Evolutionary conservation across 176 grass and related monocot species (phyloP).

Genomic region (Cenchrus americanus): DNA sequence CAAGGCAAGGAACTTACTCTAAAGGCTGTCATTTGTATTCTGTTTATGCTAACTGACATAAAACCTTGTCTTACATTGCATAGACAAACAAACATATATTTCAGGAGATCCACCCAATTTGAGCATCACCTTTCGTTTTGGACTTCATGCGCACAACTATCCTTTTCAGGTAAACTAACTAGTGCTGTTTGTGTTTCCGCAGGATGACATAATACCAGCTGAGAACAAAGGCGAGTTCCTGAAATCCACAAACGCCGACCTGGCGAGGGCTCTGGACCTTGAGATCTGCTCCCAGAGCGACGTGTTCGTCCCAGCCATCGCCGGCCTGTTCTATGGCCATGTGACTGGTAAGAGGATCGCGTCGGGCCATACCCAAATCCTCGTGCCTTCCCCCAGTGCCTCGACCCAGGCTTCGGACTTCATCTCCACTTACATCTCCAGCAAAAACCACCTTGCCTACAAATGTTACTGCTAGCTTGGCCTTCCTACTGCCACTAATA

Average conservation of each 20-base stretch:
- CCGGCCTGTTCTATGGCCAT: constrained; percentile 86
- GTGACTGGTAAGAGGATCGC: constrained; percentile 78
- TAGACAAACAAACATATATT: background rate
- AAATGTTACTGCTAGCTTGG: constrained; percentile 60
- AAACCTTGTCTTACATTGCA: background rate
- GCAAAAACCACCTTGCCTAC: constrained; percentile 82
- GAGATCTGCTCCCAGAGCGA: constrained; percentile 79
- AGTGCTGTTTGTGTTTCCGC: background rate
- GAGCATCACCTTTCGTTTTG: background rate
- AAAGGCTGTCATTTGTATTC: too few relatives aligned
- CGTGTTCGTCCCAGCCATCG: constrained; percentile 70
- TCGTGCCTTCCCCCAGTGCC: constrained; percentile 51
- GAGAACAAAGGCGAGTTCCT: constrained; percentile 77
- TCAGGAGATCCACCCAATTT: background rate
- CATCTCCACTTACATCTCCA: constrained; percentile 64
- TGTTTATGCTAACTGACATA: background rate
- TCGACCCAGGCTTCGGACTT: constrained; percentile 53
- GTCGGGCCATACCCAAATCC: constrained; percentile 63
- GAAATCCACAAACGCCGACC: constrained; percentile 58
- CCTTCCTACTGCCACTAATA: constrained; percentile 26
- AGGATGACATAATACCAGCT: constrained; percentile 83
- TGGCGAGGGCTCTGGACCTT: constrained; percentile 78
- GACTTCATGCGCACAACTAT: background rate
- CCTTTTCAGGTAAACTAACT: background rate
- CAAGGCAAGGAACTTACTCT: constrained; percentile 56